Evolutionary conservation across 768 basidiomycete species (phyloP).

Genomic region (Trametes coccinea): DNA sequence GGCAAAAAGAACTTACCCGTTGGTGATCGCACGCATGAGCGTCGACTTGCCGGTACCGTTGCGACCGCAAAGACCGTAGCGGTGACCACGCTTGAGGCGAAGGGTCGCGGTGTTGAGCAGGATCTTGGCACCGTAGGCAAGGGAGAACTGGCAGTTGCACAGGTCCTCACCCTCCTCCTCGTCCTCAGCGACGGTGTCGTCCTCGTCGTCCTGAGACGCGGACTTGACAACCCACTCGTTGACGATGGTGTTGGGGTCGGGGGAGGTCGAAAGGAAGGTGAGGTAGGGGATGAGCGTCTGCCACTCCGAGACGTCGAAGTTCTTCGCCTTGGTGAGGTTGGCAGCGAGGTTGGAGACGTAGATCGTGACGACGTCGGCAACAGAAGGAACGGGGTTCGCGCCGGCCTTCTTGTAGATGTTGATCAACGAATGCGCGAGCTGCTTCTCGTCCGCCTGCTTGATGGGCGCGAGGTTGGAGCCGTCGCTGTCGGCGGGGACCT

Average conservation of each 20-base stretch:
- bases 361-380: constrained; percentile 56
- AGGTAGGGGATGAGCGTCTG: constrained; percentile 78
- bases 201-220: constrained; percentile 73
- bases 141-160: constrained; percentile 98
- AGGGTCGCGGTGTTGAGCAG: constrained; percentile 94
- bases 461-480: constrained; percentile 90
- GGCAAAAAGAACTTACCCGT: constrained; percentile 49
- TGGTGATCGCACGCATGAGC: constrained; percentile 91
- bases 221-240: constrained; percentile 91
- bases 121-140: constrained; percentile 99
- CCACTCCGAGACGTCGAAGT: constrained; percentile 91
- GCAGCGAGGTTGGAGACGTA: constrained; percentile 82
- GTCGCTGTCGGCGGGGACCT: constrained; percentile 81
- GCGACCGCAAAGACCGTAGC: constrained; percentile 97
- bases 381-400: constrained; percentile 52
- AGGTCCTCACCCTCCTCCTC: constrained; percentile 99
- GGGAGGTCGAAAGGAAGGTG: constrained; percentile 59
- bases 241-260: constrained; percentile 66
- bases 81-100: constrained; percentile 97
- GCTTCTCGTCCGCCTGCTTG: constrained; percentile 70
- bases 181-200: constrained; percentile 71
- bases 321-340: constrained; percentile 85
- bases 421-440: constrained; percentile 65
- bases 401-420: constrained; percentile 86
- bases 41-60: constrained; percentile 99